Evolutionary conservation across 352 stramenopile genomes (phyloP), one percentile per base, ranked within the genome.

Genomic region (Phytophthora crassamura): DNA sequence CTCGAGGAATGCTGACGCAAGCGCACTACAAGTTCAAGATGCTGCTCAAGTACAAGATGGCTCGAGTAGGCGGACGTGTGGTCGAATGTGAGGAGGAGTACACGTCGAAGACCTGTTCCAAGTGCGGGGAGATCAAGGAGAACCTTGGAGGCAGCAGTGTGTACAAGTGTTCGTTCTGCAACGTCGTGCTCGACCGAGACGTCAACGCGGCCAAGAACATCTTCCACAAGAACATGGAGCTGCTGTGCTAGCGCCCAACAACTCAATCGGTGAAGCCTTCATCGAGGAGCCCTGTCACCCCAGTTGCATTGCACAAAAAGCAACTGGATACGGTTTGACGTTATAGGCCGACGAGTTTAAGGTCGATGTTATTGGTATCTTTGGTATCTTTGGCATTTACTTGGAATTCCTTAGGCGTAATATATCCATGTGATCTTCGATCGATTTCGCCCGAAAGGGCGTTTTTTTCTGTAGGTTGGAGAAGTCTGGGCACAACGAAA

Each of bases 81-180:
- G 39, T 69, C 30, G 52, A 62, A 7, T 63, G 51, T 15, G 52
- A 62, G 16, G 60, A 69, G 25, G 51, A 69, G 45, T 69, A 69
- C 36, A 69, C 51, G 14, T 63, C 60, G 2, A 63, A 69, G 32
- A 69, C 52, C 0, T 69, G 46, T 39, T 63, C 60, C 2, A 5
- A 14, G 1, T 64, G 52, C 12, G 60, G 60, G 4, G 16, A 18
- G 36, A 42, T 63, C 22, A 38, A 63, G 8, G 10, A 54, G 16
- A 54, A 62, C n/a, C 25, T 69, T 2, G 46, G 46, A 0, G 45
- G 51, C 1, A 58, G 36, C 6, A 11, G 34, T 34, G 22, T 61
- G 5, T 61, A 51, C 41, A 11, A 10, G 16, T 67, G 59, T 16
- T 4, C 25, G 1, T 11, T 1, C n/a, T 67, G 59, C n/a, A 9